Percentiles rank a stretch among this genome's conserved stretches.
phyloP scores from a whole-genome alignment of 257 asterid species.

The Haberlea rhodopensis region DNA sequence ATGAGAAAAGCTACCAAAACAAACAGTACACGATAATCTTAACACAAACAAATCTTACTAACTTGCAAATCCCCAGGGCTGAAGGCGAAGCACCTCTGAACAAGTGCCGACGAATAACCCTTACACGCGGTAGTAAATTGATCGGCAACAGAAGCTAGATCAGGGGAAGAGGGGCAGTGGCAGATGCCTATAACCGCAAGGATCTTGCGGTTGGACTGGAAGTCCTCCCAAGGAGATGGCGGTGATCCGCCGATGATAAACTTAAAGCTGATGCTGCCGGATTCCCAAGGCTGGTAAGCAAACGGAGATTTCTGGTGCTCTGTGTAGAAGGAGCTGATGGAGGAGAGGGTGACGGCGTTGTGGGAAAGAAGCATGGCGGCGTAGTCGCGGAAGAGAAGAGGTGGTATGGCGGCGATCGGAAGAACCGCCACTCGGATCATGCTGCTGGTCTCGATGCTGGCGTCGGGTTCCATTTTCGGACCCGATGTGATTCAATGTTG shows the following conservation, averaged over 20 bases:
- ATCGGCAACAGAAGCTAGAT: constrained; percentile 62
- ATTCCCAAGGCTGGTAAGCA: constrained; percentile 84
- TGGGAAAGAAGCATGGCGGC: constrained; percentile 78
- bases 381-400: constrained; percentile 72
- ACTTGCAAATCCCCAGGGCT: constrained; percentile 93
- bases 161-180: constrained; percentile 90
- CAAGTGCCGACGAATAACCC: constrained; percentile 80
- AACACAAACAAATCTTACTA: neutral
- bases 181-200: constrained; percentile 82
- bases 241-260: constrained; percentile 89
- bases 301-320: constrained; percentile 98
- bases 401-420: constrained; percentile 68
- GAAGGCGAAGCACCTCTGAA: constrained; percentile 87
- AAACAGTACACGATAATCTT: neutral
- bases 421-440: constrained; percentile 94
- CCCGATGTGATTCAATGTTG: neutral
- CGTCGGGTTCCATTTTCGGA: constrained; percentile 85
- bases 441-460: constrained; percentile 89
- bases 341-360: constrained; percentile 72
- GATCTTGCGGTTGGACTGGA: constrained; percentile 84
- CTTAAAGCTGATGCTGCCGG: constrained; percentile 83
- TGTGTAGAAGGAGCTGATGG: constrained; percentile 95
- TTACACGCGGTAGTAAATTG: constrained; percentile 61
- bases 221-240: constrained; percentile 97
- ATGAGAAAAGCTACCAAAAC: too few species aligned